Conservation (phyloP, 352 stramenopile species). For the Globisporangium ultimum region DNA sequence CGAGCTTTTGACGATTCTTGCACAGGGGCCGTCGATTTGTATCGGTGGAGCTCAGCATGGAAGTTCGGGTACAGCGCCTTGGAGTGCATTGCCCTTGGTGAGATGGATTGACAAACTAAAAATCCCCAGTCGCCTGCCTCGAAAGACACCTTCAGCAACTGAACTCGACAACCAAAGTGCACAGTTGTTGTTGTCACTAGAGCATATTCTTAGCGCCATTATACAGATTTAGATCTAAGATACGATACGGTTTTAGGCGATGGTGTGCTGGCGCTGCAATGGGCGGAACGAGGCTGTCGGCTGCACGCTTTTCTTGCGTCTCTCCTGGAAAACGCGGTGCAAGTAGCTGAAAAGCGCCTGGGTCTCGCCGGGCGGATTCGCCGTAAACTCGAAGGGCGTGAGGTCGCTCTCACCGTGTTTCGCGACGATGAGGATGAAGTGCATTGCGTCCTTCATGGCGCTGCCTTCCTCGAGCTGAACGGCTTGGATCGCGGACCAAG, state of each 20-base stretch:
- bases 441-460: constrained; percentile 20
- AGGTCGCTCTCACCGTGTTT: constrained; percentile 21
- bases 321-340: constrained; percentile 23
- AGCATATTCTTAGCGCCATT: not conserved
- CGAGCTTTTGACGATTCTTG: constrained; percentile 14
- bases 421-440: constrained; percentile 38
- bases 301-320: constrained; percentile 17
- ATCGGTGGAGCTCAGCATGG: constrained; percentile 43
- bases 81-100: constrained; percentile 6
- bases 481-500: constrained; percentile 24
- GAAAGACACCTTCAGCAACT: too few species aligned
- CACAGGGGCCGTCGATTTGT: constrained; percentile 16
- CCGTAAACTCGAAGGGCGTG: constrained; percentile 27
- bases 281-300: not conserved
- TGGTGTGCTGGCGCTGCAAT: constrained; percentile 10
- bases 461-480: constrained; percentile 31
- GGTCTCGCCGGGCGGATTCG: constrained; percentile 23
- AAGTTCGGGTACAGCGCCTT: constrained; percentile 56
- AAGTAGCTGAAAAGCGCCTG: constrained; percentile 19
- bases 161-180: too few species aligned
- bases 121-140: too few species aligned
- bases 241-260: not conserved
- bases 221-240: not conserved
- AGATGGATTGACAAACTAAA: too few species aligned
- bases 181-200: not conserved